A percentile compares a stretch with the other conserved stretches of the same genome.
phyloP scores from a whole-genome alignment of 2,329 filamentous ascomycete genomes.

The Cladosporium sp. region DNA sequence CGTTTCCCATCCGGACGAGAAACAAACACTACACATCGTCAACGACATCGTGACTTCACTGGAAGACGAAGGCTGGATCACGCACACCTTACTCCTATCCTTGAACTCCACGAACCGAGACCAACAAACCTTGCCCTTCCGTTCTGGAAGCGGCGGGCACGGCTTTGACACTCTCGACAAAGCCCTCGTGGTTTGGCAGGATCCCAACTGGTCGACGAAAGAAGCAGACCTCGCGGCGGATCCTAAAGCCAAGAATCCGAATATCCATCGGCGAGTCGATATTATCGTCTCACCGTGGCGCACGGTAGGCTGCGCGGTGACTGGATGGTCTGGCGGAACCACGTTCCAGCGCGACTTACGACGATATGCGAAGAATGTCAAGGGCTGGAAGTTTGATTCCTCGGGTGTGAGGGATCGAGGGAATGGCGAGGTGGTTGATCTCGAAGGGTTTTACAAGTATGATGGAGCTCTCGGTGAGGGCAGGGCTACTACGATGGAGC shows the following conservation, averaged over 20 bases:
- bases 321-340: slow-evolving; percentile 83
- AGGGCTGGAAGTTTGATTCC: slow-evolving; percentile 81
- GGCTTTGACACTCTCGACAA: slow-evolving; percentile 91
- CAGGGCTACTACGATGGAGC: slow-evolving; percentile 53
- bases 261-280: slow-evolving; percentile 79
- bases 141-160: slow-evolving; percentile 38
- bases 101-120: slow-evolving; percentile 66
- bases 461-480: slow-evolving; percentile 41
- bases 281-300: slow-evolving; percentile 88
- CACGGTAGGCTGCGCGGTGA: slow-evolving; percentile 78
- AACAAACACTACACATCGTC: slow-evolving; percentile 65
- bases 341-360: slow-evolving; percentile 87
- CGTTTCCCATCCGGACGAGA: slow-evolving; percentile 70
- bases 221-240: slow-evolving; percentile 32
- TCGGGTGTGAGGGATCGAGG: slow-evolving; percentile 69
- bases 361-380: slow-evolving; percentile 68
- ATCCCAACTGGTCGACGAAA: slow-evolving; percentile 48
- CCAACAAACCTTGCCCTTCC: slow-evolving; percentile 59
- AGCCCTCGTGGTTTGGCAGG: slow-evolving; percentile 86
- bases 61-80: slow-evolving; percentile 66
- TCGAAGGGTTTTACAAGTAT: slow-evolving; percentile 77
- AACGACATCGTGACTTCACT: slow-evolving; percentile 65
- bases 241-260: slow-evolving; percentile 55
- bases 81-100: slow-evolving; percentile 71
- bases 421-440: slow-evolving; percentile 66